Conservation (phyloP, 2,329 filamentous ascomycete species). For the Exutisphaerella laricina region DNA sequence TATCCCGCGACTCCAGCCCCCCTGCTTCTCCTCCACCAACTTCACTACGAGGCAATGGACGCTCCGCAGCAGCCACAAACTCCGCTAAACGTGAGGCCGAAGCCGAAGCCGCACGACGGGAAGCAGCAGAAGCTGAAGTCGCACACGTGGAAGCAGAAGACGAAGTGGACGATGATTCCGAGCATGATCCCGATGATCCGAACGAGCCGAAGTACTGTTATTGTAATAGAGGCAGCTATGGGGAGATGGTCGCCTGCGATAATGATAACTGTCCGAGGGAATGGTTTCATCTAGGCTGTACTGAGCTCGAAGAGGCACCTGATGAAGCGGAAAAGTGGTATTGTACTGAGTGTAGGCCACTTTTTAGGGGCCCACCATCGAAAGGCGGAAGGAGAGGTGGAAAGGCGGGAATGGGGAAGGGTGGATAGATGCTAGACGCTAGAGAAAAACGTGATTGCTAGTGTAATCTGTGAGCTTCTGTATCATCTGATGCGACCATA, state of each 20-base stretch:
- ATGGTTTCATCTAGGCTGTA: conserved; percentile 64
- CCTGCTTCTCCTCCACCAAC: conserved; percentile 19
- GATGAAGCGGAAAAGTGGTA: conserved; percentile 50
- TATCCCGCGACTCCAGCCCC: conserved; percentile 17
- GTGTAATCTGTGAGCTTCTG: too few relatives aligned
- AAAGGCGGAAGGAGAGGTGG: conserved; percentile 16
- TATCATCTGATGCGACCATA: too few relatives aligned
- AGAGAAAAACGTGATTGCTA: too few relatives aligned
- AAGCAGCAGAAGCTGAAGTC: conserved; percentile 10
- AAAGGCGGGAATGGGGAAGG: conserved; percentile 15
- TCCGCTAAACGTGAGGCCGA: conserved; percentile 9
- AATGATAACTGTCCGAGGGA: conserved; percentile 59
- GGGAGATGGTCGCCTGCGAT: conserved; percentile 64
- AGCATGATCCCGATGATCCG: conserved; percentile 42
- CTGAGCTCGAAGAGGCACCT: conserved; percentile 56
- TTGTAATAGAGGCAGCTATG: conserved; percentile 59
- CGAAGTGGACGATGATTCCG: conserved; percentile 28
- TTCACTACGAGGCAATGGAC: conserved; percentile 13
- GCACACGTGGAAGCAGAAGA: conserved; percentile 8
- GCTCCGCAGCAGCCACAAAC: conserved; percentile 4
- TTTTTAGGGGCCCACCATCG: conserved; percentile 1
- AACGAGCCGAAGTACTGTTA: conserved; percentile 60
- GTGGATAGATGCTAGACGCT: conserved; percentile 6
- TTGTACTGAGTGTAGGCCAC: conserved; percentile 46
- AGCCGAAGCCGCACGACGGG: conserved; percentile 5